These are phyloP conservation scores for Paraleonurus japonicus DNA, from an alignment of 257 asterid species.

Conservation along the genomic window DNA sequence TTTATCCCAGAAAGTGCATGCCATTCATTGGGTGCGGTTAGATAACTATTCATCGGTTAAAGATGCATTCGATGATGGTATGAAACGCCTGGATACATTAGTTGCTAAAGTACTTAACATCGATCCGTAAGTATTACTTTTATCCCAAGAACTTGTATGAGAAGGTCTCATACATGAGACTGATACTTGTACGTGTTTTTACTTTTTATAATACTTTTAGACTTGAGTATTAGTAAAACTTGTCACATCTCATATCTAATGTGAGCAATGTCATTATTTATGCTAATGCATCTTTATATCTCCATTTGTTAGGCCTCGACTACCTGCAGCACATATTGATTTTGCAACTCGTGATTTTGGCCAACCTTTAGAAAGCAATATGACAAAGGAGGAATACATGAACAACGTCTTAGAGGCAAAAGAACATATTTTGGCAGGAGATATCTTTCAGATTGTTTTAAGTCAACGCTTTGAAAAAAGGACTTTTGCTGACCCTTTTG, in stretches of 20 bases:
- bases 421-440: conserved; percentile 84
- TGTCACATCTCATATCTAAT: background rate
- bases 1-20: conserved; percentile 56
- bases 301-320: conserved; percentile 54
- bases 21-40: conserved; percentile 88
- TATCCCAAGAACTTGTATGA: too few species aligned
- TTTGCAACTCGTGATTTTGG: conserved; percentile 45
- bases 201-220: too few species aligned
- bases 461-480: conserved; percentile 88
- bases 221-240: too few species aligned
- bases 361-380: conserved; percentile 44
- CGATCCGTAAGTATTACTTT: conserved; percentile 55
- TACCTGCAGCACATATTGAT: conserved; percentile 59
- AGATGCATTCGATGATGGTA: conserved; percentile 74
- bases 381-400: conserved; percentile 75
- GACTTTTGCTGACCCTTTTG: conserved; percentile 93
- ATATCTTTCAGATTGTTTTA: conserved; percentile 76
- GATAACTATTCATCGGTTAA: conserved; percentile 59
- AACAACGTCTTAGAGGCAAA: conserved; percentile 73
- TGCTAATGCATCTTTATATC: conserved; percentile 16
- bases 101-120: conserved; percentile 61
- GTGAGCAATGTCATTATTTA: conserved; percentile 2
- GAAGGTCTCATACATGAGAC: too few species aligned
- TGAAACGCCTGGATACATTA: conserved; percentile 51
- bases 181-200: too few species aligned